Conservation (phyloP, 2,329 filamentous ascomycete species). For the Zarea fungicola region DNA sequence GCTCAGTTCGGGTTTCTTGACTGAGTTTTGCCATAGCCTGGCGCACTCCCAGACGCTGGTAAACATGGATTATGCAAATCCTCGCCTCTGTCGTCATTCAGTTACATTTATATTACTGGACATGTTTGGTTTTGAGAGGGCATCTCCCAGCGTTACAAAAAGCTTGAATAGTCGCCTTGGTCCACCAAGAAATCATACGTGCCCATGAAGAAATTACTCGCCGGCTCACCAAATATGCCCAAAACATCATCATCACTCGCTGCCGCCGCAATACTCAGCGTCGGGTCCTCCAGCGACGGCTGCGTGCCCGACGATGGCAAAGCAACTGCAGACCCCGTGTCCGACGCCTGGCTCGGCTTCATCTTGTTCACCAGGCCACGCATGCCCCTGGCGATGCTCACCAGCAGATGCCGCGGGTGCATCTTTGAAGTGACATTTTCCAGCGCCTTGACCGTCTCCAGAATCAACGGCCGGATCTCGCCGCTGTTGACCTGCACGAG, state of each 20-base stretch:
- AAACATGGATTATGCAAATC: too few relatives aligned
- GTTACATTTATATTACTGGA: background rate
- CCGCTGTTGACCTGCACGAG: conserved; percentile 5
- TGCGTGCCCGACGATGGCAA: background rate
- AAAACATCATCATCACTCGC: background rate
- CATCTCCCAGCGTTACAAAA: background rate
- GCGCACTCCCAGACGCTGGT: too few relatives aligned
- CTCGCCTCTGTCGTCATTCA: too few relatives aligned
- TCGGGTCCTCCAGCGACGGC: conserved; percentile 1
- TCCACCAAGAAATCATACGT: conserved; percentile 10
- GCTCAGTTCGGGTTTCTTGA: too few relatives aligned
- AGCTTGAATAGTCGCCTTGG: conserved; percentile 2
- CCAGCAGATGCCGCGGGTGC: conserved; percentile 8
- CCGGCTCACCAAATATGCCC: conserved; percentile 8
- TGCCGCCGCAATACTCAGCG: background rate
- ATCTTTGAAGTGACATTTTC: conserved; percentile 9
- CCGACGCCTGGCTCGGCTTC: background rate
- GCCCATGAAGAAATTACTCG: conserved; percentile 10
- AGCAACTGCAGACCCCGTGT: background rate
- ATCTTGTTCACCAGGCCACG: conserved; percentile 11
- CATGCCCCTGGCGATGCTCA: conserved; percentile 13
- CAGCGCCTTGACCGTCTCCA: conserved; percentile 6
- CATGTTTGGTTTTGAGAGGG: background rate
- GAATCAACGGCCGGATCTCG: conserved; percentile 6
- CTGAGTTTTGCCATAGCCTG: too few relatives aligned